phyloP scores from a whole-genome alignment of 2,329 filamentous ascomycete species.

The Rachicladosporium sp. region DNA sequence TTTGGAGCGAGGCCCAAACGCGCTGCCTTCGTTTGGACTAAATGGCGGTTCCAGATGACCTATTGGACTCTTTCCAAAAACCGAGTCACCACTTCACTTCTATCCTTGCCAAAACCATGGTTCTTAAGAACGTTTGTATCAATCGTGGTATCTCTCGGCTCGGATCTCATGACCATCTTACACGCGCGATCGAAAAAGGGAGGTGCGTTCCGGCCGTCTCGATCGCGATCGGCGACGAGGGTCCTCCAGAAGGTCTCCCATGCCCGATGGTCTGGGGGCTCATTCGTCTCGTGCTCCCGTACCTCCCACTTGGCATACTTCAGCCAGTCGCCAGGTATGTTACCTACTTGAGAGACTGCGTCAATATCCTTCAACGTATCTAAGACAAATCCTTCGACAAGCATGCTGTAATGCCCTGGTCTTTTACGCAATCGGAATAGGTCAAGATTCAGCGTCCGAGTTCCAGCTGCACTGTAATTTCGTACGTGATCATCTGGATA shows the following conservation, averaged over 20 bases:
- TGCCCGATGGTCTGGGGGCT: not conserved
- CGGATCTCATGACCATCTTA: conserved; percentile 2
- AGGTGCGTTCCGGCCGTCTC: not conserved
- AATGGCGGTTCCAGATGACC: conserved; percentile 8
- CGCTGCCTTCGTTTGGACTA: conserved; percentile 4
- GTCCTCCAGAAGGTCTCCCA: conserved; percentile 3
- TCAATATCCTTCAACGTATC: not conserved
- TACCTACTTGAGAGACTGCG: not conserved
- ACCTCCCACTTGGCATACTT: not conserved
- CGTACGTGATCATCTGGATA: not conserved
- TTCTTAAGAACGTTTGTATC: not conserved
- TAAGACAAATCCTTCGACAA: conserved; percentile 2
- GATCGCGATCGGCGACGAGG: conserved; percentile 3
- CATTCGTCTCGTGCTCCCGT: not conserved
- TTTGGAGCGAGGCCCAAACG: conserved; percentile 6
- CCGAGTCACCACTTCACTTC: conserved; percentile 4
- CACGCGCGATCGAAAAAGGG: not conserved
- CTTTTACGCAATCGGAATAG: too few relatives aligned
- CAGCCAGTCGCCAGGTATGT: conserved; percentile 1
- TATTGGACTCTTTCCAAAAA: conserved; percentile 7
- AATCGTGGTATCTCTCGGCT: conserved; percentile 4
- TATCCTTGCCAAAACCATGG: too few relatives aligned
- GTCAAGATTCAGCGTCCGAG: not conserved
- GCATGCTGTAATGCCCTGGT: conserved; percentile 4
- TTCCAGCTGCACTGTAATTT: not conserved